Evolutionary conservation across 176 grass and related monocot genomes (phyloP).

Genomic region (Melocanna baccifera): DNA sequence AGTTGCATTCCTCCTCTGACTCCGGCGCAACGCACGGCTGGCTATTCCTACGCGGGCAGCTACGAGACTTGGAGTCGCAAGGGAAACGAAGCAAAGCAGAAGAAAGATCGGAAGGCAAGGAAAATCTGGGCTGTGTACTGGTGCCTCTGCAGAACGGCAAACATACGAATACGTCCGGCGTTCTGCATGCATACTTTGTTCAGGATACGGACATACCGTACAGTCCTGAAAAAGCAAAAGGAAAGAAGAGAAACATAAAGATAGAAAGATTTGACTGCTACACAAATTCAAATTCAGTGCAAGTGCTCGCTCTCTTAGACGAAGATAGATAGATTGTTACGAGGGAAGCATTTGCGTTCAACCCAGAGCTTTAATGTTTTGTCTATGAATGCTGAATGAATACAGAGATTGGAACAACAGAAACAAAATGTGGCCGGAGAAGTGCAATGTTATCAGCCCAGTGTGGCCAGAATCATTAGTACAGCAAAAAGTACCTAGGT

Average conservation of each 20-base stretch:
- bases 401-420: not conserved
- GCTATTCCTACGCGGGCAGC: too few relatives aligned
- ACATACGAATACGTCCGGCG: too few relatives aligned
- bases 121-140: not conserved
- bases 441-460: not conserved
- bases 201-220: not conserved
- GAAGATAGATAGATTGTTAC: not conserved
- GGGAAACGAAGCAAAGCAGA: too few relatives aligned
- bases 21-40: too few relatives aligned
- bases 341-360: not conserved
- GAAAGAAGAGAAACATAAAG: not conserved
- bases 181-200: too few relatives aligned
- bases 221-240: not conserved
- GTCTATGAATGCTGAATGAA: not conserved
- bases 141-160: too few relatives aligned
- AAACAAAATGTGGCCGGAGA: not conserved
- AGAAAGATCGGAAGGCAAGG: not conserved
- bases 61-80: too few relatives aligned
- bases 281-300: not conserved
- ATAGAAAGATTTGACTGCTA: not conserved
- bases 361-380: not conserved
- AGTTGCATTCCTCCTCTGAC: too few relatives aligned
- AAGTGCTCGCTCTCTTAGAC: not conserved
- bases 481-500: not conserved
- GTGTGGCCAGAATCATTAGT: not conserved